These are phyloP conservation scores for Talaromyces proteolyticus DNA, from an alignment of 495 filamentous ascomycete genomes.

Conservation along the genomic window DNA sequence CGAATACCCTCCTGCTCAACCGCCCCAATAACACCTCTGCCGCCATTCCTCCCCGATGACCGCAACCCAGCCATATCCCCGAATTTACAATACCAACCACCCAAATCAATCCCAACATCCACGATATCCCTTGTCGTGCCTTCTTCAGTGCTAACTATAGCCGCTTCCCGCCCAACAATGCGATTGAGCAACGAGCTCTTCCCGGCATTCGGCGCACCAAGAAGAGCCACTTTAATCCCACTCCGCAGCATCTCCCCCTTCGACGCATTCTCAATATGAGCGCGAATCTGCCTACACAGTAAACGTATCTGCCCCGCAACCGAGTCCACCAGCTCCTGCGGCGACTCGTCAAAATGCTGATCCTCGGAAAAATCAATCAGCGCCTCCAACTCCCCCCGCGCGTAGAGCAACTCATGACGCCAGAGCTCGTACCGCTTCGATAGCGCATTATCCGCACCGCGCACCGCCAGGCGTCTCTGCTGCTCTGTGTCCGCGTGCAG, in stretches of 20 bases:
- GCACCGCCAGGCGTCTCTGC: slow-evolving; percentile 79
- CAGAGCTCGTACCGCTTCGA: slow-evolving; percentile 80
- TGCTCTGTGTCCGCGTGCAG: slow-evolving; percentile 88
- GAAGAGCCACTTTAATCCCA: slow-evolving; percentile 77
- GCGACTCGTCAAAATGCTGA: slow-evolving; percentile 91
- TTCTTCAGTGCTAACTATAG: slow-evolving; percentile 86
- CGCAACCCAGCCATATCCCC: slow-evolving; percentile 88
- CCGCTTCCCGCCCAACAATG: slow-evolving; percentile 88
- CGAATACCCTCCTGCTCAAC: slow-evolving; percentile 90
- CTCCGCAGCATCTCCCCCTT: slow-evolving; percentile 79
- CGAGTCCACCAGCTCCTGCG: slow-evolving; percentile 59
- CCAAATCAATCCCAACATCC: slow-evolving; percentile 85
- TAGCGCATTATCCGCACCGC: slow-evolving; percentile 63
- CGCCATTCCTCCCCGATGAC: slow-evolving; percentile 26
- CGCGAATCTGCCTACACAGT: slow-evolving; percentile 54
- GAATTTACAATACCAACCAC: slow-evolving; percentile 80
- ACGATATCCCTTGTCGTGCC: slow-evolving; percentile 94
- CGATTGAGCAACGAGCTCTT: slow-evolving; percentile 92
- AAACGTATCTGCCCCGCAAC: slow-evolving; percentile 57
- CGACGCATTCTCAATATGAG: slow-evolving; percentile 70
- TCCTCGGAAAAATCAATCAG: slow-evolving; percentile 97
- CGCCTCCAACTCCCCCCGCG: slow-evolving; percentile 87
- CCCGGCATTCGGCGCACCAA: slow-evolving; percentile 91
- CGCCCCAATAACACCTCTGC: slow-evolving; percentile 47
- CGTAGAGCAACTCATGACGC: slow-evolving; percentile 70